Conservation (phyloP, 2,329 filamentous ascomycete genomes). For the Diplocarpon mali region DNA sequence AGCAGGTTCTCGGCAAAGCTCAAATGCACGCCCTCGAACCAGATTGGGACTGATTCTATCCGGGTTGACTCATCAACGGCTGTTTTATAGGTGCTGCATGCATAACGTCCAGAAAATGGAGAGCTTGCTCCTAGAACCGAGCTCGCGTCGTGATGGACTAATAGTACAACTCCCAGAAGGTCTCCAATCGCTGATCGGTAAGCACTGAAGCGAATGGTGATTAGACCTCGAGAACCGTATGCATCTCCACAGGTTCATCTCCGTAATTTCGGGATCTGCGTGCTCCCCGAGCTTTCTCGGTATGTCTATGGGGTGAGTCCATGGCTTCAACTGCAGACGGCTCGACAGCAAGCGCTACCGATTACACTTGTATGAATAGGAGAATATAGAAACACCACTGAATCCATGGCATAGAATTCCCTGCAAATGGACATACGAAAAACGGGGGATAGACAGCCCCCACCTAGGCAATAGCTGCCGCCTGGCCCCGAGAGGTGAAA, state of each 20-base stretch:
- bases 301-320: slow-evolving; percentile 19
- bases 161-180: slow-evolving; percentile 57
- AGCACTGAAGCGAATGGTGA: too few species aligned
- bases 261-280: slow-evolving; percentile 46
- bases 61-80: slow-evolving; percentile 60
- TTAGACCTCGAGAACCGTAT: too few species aligned
- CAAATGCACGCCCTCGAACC: slow-evolving; percentile 64
- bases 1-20: slow-evolving; percentile 78
- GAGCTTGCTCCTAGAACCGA: slow-evolving; percentile 56
- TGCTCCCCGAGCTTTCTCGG: slow-evolving; percentile 61
- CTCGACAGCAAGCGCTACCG: too few species aligned
- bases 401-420: too few species aligned
- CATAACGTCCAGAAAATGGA: slow-evolving; percentile 48
- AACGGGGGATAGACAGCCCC: too few species aligned
- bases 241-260: slow-evolving; percentile 59
- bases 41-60: slow-evolving; percentile 61
- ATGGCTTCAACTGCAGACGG: slow-evolving; percentile 6
- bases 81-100: slow-evolving; percentile 44
- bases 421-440: too few species aligned
- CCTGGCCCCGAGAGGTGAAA: too few species aligned
- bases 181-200: slow-evolving; percentile 32
- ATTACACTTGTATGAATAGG: too few species aligned
- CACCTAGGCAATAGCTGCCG: too few species aligned
- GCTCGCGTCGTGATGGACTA: slow-evolving; percentile 54
- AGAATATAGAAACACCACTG: too few species aligned